Base-by-base conservation (phyloP, 257 asterid genomes). In the Misopates orontium region DNA sequence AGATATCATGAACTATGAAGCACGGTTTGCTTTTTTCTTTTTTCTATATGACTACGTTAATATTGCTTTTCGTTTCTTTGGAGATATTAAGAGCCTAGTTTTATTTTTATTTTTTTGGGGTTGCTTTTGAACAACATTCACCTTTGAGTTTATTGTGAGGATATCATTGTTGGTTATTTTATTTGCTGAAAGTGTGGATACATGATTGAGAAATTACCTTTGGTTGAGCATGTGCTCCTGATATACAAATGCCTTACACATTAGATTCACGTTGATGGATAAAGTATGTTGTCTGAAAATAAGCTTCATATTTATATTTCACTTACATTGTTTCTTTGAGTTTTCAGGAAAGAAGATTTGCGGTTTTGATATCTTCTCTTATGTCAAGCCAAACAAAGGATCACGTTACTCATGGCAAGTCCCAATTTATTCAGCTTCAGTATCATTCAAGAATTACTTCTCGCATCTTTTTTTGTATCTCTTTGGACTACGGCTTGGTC, bases 301-400 rank as follows among this genome's bases (percentile, higher is more conserved):
- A 55, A 21, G 53, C 11, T 45, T 19, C 28, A 1, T 32, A 5
- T 20, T 60, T 21, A 10, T 51, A 19, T 22, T 42, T n/a, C n/a
- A 56, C 48, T 56, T 14, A 23, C 11, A 6, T 8, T 61, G 23
- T 49, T 45, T 36, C 8, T 28, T 62, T 17, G 24, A 13, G 52
- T 69, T 56, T 24, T 71, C 87, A 94, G 99, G 99, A 90, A 83
- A 81, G 95, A 78, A 79, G 99, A 76, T 94, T 94, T 61, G 97
- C 97, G 0, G 95, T 90, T 71, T 69, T 94, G 72, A 83, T 75
- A 72, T 90, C 97, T 68, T 84, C 99, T 11, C 96, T 94, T 66
- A 57, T 94, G 73, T 94, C 99, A 24, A 94, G 99, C 85, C 99
- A 94, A 79, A 90, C 99, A 8, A 94, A 90, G 78, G 99, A 94